Percentiles rank a stretch among this genome's conserved stretches.
These are phyloP conservation scores for Erysimum cheiranthoides DNA, from an alignment of 345 rosid species.

Conservation along the genomic window DNA sequence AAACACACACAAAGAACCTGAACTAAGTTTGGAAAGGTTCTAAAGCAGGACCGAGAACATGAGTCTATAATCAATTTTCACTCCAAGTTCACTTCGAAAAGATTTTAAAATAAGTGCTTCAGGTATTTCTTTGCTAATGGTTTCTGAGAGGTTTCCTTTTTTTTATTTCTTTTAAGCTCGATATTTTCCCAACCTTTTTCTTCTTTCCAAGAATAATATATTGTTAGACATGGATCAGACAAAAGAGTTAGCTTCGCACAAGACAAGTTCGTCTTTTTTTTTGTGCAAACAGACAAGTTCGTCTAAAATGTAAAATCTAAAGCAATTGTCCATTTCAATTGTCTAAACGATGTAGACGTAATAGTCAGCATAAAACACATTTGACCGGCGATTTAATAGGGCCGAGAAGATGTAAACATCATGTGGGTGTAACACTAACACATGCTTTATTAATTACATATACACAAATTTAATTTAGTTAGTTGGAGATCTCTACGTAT, in stretches of 20 bases:
- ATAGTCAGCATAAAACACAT: constrained; percentile 35
- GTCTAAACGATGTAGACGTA: constrained; percentile 35
- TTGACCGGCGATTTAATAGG: constrained; percentile 43
- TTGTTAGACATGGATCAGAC: constrained; percentile 6
- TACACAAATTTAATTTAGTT: constrained; percentile 31
- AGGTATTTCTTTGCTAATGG: background rate
- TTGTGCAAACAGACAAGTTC: no score
- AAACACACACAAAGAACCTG: background rate
- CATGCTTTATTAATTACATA: constrained; percentile 30
- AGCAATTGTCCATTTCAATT: constrained; percentile 25
- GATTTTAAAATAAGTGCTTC: background rate
- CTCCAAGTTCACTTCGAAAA: background rate
- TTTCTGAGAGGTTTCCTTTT: constrained; percentile 20
- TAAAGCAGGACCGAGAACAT: background rate
- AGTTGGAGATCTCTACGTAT: constrained; percentile 31
- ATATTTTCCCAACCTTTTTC: background rate
- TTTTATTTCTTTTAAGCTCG: background rate
- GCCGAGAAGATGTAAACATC: constrained; percentile 34
- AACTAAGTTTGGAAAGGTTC: background rate
- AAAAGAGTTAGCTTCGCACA: constrained; percentile 9
- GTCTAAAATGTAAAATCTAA: constrained; percentile 26
- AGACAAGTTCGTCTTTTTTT: constrained; percentile 31
- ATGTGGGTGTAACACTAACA: constrained; percentile 43
- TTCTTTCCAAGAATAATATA: background rate
- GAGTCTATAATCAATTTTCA: no score